Evolutionary conservation across 257 asterid species (phyloP).

Genomic region (Oldenlandia corymbosa): DNA sequence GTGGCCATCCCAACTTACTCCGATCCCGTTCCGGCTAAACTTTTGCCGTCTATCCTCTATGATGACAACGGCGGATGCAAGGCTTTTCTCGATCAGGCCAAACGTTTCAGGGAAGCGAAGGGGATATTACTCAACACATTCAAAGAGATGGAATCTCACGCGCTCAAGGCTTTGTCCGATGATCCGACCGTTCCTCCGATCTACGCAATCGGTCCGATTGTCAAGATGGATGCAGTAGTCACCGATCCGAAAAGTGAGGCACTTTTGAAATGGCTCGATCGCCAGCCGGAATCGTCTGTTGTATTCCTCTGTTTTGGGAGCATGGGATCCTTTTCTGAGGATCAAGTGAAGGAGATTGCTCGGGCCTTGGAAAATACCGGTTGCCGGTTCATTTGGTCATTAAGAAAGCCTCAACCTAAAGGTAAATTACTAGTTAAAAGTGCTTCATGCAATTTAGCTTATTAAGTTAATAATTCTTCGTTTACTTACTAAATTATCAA

Average conservation of each 20-base stretch:
- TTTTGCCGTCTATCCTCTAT: conserved; percentile 1
- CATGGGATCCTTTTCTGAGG: no score
- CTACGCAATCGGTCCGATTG: conserved; percentile 25
- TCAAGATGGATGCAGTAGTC: not conserved
- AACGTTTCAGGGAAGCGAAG: conserved; percentile 19
- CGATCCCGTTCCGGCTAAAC: conserved; percentile 17
- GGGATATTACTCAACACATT: conserved; percentile 29
- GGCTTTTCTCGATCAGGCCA: conserved; percentile 3
- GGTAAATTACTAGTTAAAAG: no score
- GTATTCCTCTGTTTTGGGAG: no score
- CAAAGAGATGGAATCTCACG: conserved; percentile 24
- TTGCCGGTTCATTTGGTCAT: no score
- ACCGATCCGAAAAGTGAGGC: not conserved
- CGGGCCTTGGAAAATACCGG: no score
- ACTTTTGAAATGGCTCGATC: conserved; percentile 27
- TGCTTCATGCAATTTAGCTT: no score
- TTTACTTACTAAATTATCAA: no score
- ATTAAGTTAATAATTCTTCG: no score
- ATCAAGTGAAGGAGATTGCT: no score
- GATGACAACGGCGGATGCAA: conserved; percentile 4
- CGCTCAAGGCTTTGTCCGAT: conserved; percentile 11
- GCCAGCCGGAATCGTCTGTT: no score
- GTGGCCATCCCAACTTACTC: conserved; percentile 19
- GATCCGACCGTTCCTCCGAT: conserved; percentile 23
- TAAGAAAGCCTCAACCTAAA: no score